Conservation (phyloP, 1,284 basidiomycete genomes). For the Pseudozyma thailandica region DNA sequence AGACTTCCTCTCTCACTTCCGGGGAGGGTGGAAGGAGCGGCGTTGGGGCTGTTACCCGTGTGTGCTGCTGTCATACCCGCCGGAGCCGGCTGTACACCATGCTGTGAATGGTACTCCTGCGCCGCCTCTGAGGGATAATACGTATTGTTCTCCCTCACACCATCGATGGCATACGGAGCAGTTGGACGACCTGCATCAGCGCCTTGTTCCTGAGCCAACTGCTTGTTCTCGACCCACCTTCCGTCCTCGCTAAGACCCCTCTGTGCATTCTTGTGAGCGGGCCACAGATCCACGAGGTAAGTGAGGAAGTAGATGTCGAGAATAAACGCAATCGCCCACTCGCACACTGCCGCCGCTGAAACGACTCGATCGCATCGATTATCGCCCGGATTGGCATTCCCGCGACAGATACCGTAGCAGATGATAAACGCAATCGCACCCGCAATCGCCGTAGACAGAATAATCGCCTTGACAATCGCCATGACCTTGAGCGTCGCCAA, state of each 20-base stretch:
- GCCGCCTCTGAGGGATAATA: slow-evolving; percentile 43
- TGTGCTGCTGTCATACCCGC: slow-evolving; percentile 1
- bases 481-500: slow-evolving; percentile 69
- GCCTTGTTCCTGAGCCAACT: slow-evolving; percentile 40
- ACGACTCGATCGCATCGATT: slow-evolving; percentile 69
- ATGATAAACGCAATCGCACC: slow-evolving; percentile 71
- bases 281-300: slow-evolving; percentile 67
- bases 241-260: slow-evolving; percentile 53
- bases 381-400: slow-evolving; percentile 43
- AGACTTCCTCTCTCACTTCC: slow-evolving; percentile 37
- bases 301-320: slow-evolving; percentile 68
- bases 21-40: slow-evolving; percentile 25
- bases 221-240: slow-evolving; percentile 48
- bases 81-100: slow-evolving; percentile 22
- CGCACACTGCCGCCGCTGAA: slow-evolving; percentile 69
- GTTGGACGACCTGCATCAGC: slow-evolving; percentile 5
- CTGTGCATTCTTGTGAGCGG: slow-evolving; percentile 45
- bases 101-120: slow-evolving; percentile 14
- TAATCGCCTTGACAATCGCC: slow-evolving; percentile 70
- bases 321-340: slow-evolving; percentile 67
- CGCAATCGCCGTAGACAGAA: slow-evolving; percentile 69
- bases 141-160: slow-evolving; percentile 37
- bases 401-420: slow-evolving; percentile 67
- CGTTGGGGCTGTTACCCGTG: slow-evolving; percentile 10
- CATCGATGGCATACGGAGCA: slow-evolving; percentile 45